Evolutionary conservation across 495 filamentous ascomycete species (phyloP).

Genomic region (Rhypophila decipiens): DNA sequence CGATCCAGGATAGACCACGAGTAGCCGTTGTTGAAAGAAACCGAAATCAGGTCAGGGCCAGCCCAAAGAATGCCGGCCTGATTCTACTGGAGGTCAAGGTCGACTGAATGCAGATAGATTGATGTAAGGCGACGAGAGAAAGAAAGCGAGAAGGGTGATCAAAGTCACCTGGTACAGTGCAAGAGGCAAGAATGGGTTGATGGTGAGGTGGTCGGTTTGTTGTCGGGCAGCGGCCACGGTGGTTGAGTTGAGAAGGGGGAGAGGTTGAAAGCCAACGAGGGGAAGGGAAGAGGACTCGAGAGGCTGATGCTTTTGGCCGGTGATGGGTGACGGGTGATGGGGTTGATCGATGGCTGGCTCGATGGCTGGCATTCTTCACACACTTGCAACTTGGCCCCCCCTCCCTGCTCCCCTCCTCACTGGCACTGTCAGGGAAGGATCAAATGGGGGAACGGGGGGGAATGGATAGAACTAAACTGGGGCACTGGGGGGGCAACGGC

Average conservation of each 20-base stretch:
- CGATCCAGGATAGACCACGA: not conserved
- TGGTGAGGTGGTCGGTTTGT: not conserved
- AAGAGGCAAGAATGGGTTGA: slow-evolving; percentile 6
- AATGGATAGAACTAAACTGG: not conserved
- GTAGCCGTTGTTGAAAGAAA: not conserved
- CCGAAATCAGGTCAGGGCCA: slow-evolving; percentile 22
- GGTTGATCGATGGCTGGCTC: no score
- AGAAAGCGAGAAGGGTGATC: slow-evolving; percentile 6
- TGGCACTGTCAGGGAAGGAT: no score
- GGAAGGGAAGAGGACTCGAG: not conserved
- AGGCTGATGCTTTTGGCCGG: slow-evolving; percentile 9
- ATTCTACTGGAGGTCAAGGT: no score
- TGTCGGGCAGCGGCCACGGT: slow-evolving; percentile 21
- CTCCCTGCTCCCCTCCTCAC: no score
- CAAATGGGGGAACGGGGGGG: not conserved
- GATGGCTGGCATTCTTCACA: no score
- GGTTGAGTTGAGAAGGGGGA: slow-evolving; percentile 13
- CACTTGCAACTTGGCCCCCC: not conserved
- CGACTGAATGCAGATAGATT: no score
- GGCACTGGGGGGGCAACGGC: not conserved
- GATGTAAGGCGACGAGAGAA: slow-evolving; percentile 10
- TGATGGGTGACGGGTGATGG: no score
- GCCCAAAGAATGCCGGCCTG: slow-evolving; percentile 24
- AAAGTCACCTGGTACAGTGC: slow-evolving; percentile 15
- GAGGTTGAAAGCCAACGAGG: not conserved